Evolutionary conservation across 2,329 filamentous ascomycete species (phyloP).

Genomic region (Penicillium italicum): DNA sequence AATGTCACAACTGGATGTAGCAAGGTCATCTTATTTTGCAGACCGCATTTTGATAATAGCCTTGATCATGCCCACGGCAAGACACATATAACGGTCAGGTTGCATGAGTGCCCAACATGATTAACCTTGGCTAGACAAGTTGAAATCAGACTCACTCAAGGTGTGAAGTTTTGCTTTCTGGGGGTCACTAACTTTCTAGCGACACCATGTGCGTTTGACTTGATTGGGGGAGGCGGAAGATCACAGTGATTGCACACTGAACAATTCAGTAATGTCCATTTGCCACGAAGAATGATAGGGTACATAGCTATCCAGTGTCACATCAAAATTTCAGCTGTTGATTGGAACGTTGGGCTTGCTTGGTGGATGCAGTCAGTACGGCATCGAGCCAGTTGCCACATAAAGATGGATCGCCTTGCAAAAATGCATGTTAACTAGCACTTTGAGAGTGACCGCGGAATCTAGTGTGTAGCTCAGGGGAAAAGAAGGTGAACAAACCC

Average conservation of each 20-base stretch:
- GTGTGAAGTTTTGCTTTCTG: conserved; percentile 11
- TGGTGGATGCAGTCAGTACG: not conserved
- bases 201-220: too few relatives aligned
- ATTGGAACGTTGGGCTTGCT: not conserved
- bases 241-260: too few relatives aligned
- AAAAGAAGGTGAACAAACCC: conserved; percentile 50
- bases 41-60: not conserved
- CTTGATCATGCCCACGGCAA: not conserved
- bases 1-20: not conserved
- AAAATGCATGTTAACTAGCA: conserved; percentile 35
- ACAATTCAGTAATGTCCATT: too few relatives aligned
- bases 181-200: too few relatives aligned
- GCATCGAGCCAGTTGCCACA: not conserved
- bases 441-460: not conserved
- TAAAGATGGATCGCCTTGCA: conserved; percentile 57
- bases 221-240: too few relatives aligned
- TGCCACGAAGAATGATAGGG: too few relatives aligned
- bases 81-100: conserved; percentile 28
- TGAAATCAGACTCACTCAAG: conserved; percentile 22
- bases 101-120: not conserved
- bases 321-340: not conserved
- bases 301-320: not conserved
- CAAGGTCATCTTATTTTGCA: not conserved
- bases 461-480: conserved; percentile 34
- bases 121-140: not conserved